Conservation (phyloP, 2,329 filamentous ascomycete species). For the Trichoderma gracile region DNA sequence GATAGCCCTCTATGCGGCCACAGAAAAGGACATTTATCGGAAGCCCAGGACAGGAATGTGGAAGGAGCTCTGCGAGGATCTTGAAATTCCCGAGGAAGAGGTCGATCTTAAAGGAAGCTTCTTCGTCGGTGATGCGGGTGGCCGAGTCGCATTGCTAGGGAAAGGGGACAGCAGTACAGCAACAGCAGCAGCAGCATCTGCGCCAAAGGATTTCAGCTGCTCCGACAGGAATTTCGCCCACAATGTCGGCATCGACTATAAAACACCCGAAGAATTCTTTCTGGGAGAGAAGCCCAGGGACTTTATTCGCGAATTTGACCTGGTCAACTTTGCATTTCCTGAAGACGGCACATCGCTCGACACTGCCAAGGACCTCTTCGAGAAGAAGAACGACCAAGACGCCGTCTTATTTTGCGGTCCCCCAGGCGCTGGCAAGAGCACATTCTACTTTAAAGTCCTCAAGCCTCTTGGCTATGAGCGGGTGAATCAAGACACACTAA, state of each 20-base stretch:
- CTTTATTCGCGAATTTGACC: slow-evolving; percentile 72
- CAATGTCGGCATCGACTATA: slow-evolving; percentile 78
- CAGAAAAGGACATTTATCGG: slow-evolving; percentile 74
- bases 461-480: slow-evolving; percentile 78
- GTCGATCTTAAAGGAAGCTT: slow-evolving; percentile 73
- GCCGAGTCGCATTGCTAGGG: slow-evolving; percentile 49
- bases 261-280: slow-evolving; percentile 92
- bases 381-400: slow-evolving; percentile 67
- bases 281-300: slow-evolving; percentile 64
- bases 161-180: slow-evolving; percentile 31
- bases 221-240: slow-evolving; percentile 78
- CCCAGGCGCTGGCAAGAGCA: slow-evolving; percentile 88
- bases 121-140: slow-evolving; percentile 87
- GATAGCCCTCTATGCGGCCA: slow-evolving; percentile 81
- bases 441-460: slow-evolving; percentile 79
- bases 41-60: slow-evolving; percentile 93
- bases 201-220: slow-evolving; percentile 62
- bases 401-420: slow-evolving; percentile 85
- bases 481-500: slow-evolving; percentile 87
- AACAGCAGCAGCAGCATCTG: slow-evolving; percentile 31
- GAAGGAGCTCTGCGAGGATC: slow-evolving; percentile 61
- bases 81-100: slow-evolving; percentile 55
- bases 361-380: slow-evolving; percentile 45
- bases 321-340: slow-evolving; percentile 54
- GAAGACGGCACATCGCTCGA: slow-evolving; percentile 23